Percentiles rank a stretch among this genome's conserved stretches.
These are phyloP conservation scores for Bassia scoparia DNA, from an alignment of 148 eudicot genomes.

Conservation along the genomic window DNA sequence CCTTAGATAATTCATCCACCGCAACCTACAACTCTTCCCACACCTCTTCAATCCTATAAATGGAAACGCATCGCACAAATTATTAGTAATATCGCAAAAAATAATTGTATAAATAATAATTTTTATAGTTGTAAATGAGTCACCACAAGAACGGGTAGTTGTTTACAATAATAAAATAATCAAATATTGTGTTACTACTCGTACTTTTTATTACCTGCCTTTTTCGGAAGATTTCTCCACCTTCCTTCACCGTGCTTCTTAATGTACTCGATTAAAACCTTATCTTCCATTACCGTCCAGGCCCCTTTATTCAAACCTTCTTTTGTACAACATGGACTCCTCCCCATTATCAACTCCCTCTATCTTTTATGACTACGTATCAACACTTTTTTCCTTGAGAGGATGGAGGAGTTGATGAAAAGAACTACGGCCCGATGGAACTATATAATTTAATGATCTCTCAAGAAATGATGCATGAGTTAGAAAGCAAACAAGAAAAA, in stretches of 20 bases:
- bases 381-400: not conserved
- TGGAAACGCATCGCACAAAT: not conserved
- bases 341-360: slow-evolving; percentile 26
- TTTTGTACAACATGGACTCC: slow-evolving; percentile 41
- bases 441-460: not conserved
- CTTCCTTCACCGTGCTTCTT: slow-evolving; percentile 42
- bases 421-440: not conserved
- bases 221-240: slow-evolving; percentile 42
- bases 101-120: no score
- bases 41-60: slow-evolving; percentile 32
- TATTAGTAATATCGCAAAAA: no score
- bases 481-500: not conserved
- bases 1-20: slow-evolving; percentile 40
- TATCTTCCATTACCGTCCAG: slow-evolving; percentile 41
- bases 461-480: slow-evolving; percentile 15
- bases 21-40: slow-evolving; percentile 37
- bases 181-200: no score
- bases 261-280: slow-evolving; percentile 32
- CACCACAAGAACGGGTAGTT: no score
- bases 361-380: not conserved
- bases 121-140: no score
- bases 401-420: not conserved
- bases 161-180: not conserved
- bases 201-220: slow-evolving; percentile 31
- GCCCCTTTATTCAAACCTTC: slow-evolving; percentile 41